Evolutionary conservation across 441 rosid species (phyloP), one percentile per base, ranked within the genome.

Genomic region (Kokia cookei): DNA sequence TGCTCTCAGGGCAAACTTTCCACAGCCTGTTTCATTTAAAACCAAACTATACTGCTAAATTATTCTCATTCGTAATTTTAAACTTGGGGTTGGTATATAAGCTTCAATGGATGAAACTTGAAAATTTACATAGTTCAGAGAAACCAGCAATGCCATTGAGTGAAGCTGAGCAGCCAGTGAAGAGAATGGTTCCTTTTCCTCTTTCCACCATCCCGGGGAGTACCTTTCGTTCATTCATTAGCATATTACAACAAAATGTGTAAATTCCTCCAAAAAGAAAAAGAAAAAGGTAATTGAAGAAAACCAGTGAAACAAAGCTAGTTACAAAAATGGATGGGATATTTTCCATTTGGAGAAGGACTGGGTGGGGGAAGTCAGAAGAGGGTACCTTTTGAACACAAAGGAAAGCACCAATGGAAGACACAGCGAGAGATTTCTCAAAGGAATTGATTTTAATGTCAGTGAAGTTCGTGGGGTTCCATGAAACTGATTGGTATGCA

Each of bases 81-180:
- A 71, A 14, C 1, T 14, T 27, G 22, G 66, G 53, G 7, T 59
- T 59, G 45, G 76, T 3, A 37, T 37, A 37, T 51, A 32, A 61
- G 24, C 40, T 40, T 55, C 9, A 67, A 51, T 50, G 37, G 26
- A 8, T 47, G 45, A 48, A 27, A 47, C 3, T 82, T 27, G 57
- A 48, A 32, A 61, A 6, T n/a, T 82, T 93, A 94, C 98, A 91
- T 71, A 93, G 77, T 76, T 93, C 94, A 77, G 99, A 81, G 84
- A 91, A 91, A 65, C 99, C 98, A 59, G 98, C 89, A 76, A 88
- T 58, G 82, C 94, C 98, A 64, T 81, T 90, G 75, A 94, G 79
- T 24, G 99, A 93, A 64, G 91, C 98, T 72, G 98, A 86, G 80
- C 99, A 95, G 50, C 98, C 99, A 0, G 98, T 90, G 80, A 95